Evolutionary conservation across 495 filamentous ascomycete genomes (phyloP).

Genomic region (Hyaloscypha finlandica): DNA sequence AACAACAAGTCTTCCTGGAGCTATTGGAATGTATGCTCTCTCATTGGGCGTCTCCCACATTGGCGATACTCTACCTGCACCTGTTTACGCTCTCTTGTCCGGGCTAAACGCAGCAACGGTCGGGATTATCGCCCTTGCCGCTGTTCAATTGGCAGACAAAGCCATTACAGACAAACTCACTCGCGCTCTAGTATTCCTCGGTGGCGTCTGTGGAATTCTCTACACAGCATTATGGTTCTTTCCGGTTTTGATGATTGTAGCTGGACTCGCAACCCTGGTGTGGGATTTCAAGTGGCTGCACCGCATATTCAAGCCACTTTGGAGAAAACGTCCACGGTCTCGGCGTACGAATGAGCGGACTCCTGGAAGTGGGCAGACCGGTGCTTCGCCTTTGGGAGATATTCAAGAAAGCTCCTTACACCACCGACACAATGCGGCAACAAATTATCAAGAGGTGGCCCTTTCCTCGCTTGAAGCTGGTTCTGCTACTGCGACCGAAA

Average conservation of each 20-base stretch:
- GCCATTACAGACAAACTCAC: slow-evolving; percentile 73
- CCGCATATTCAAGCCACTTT: background rate
- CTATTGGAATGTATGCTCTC: slow-evolving; percentile 73
- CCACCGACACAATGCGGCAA: background rate
- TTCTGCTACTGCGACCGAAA: background rate
- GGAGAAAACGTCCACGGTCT: background rate
- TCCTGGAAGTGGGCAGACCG: background rate
- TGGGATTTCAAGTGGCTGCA: slow-evolving; percentile 53
- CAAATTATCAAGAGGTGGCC: slow-evolving; percentile 36
- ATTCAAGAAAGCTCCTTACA: background rate
- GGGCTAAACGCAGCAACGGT: slow-evolving; percentile 79
- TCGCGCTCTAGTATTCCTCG: slow-evolving; percentile 65
- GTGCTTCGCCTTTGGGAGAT: background rate
- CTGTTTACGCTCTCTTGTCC: slow-evolving; percentile 73
- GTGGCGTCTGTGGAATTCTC: slow-evolving; percentile 65
- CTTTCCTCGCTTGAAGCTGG: background rate
- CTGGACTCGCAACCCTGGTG: slow-evolving; percentile 53
- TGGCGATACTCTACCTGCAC: slow-evolving; percentile 56
- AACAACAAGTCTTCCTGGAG: slow-evolving; percentile 62
- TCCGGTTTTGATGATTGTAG: slow-evolving; percentile 63
- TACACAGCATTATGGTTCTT: slow-evolving; percentile 86
- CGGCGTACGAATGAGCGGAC: background rate
- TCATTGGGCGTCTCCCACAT: slow-evolving; percentile 69
- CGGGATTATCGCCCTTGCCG: slow-evolving; percentile 76
- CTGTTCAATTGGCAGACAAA: slow-evolving; percentile 71